Evolutionary conservation across 495 filamentous ascomycete species (phyloP), one percentile per base, ranked within the genome.

Genomic region (Talaromyces nanjingensis): DNA sequence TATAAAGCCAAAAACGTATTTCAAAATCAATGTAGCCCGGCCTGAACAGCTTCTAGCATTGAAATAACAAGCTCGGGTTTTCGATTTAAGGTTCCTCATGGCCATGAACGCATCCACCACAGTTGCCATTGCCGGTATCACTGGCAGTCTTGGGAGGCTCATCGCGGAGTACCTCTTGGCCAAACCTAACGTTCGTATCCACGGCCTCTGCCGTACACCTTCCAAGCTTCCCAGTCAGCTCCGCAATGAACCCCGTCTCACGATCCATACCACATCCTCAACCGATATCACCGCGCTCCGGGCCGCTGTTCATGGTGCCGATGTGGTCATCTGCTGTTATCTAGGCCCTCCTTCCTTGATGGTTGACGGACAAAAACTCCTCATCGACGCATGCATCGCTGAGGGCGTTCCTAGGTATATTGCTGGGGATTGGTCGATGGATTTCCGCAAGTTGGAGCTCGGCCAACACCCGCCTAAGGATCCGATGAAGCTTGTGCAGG

Each of bases 371-470:
- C 74, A 79, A 59, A 76, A 77, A 45, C 39, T 66, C 0, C 72
- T 79, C 55, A 70, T 80, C 60, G 76, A 80, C 62, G 72, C 76
- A 9, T 77, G 72, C 61, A 71, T 71, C 29, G 68, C 63, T 1
- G 72, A 73, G 31, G 65, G 68, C 16, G 73, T 78, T 18, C 68
- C 73, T 3, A 67, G 75, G 7, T 79, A 75, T 62, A 70, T 80
- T 9, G 76, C 76, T 7, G 70, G 69, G 52, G 77, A 80, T 65
- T 80, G 68, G 64, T 60, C 64, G 8, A 18, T 80, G 4, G 74
- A 80, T 64, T 79, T 71, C 63, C 65, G 66, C 29, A 71, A 68
- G 42, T 65, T 80, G 4, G 59, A 70, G 59, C 65, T 69, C 2
- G 76, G 77, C 12, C 63, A 76, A 18, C 64, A 71, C 6, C 71